A percentile compares a stretch with the other conserved stretches of the same genome.
phyloP scores from a whole-genome alignment of 306 rosid species.

The Sicyos edulis region DNA sequence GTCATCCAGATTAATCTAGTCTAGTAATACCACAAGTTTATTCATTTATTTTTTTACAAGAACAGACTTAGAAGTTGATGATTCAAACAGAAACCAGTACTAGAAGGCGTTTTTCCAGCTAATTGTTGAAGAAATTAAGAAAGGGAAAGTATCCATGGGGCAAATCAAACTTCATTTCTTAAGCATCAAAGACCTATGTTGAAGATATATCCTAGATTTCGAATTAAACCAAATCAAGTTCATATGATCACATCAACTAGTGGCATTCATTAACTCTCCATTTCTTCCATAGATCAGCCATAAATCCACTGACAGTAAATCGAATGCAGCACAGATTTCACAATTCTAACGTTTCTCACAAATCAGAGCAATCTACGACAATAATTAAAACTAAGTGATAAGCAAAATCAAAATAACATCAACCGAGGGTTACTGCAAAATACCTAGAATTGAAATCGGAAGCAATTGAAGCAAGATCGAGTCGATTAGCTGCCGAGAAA shows the following conservation, averaged over 20 bases:
- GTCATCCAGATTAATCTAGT: neutral
- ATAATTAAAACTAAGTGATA: neutral
- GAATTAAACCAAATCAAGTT: neutral
- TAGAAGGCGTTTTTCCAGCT: neutral
- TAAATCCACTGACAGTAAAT: neutral
- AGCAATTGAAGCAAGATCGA: conserved; percentile 12
- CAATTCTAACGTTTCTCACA: conserved; percentile 12
- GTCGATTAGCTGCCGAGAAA: neutral
- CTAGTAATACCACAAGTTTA: neutral
- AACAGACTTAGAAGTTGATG: neutral
- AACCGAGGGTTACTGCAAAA: neutral
- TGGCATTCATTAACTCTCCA: neutral
- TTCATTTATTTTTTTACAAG: neutral
- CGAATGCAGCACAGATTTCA: neutral
- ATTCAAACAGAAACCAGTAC: neutral
- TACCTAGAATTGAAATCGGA: conserved; percentile 15
- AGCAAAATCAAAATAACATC: neutral
- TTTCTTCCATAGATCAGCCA: neutral
- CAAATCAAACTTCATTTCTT: conserved; percentile 15
- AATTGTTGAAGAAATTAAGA: neutral
- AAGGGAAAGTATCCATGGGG: neutral
- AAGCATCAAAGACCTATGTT: neutral
- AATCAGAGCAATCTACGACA: conserved; percentile 1
- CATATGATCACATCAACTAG: neutral
- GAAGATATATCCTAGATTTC: neutral